These are phyloP conservation scores for Westerdykella sp. DNA, from an alignment of 2,329 filamentous ascomycete species.

Conservation along the genomic window DNA sequence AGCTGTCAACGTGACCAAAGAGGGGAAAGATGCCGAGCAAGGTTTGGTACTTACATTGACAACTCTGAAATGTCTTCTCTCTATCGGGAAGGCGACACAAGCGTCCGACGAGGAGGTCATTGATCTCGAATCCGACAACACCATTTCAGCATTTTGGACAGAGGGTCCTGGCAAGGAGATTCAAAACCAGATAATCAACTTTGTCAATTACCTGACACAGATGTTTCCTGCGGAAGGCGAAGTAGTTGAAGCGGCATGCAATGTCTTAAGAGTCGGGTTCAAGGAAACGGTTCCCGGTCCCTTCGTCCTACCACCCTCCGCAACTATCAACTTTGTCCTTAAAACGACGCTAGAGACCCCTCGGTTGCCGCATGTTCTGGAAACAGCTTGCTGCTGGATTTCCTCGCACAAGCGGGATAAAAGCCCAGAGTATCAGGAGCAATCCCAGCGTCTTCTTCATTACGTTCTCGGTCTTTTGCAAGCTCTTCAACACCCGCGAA, in stretches of 20 bases:
- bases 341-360: constrained; percentile 56
- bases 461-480: constrained; percentile 60
- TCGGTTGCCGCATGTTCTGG: constrained; percentile 62
- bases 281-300: constrained; percentile 67
- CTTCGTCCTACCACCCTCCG: constrained; percentile 64
- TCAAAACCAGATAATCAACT: constrained; percentile 48
- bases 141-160: constrained; percentile 44
- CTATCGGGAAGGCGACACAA: constrained; percentile 67
- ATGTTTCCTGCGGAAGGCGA: constrained; percentile 58
- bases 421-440: constrained; percentile 18
- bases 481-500: constrained; percentile 55
- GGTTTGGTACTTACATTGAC: constrained; percentile 42
- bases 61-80: constrained; percentile 62
- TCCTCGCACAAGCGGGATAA: constrained; percentile 44
- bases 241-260: constrained; percentile 65
- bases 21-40: constrained; percentile 33
- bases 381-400: constrained; percentile 62
- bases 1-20: constrained; percentile 28
- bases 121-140: constrained; percentile 54
- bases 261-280: constrained; percentile 66
- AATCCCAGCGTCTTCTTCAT: constrained; percentile 40
- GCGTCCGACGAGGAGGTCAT: constrained; percentile 60
- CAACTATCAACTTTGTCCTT: constrained; percentile 61
- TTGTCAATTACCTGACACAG: constrained; percentile 46
- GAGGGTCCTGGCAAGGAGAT: constrained; percentile 44